Evolutionary conservation across 78 protist genomes (phyloP).

Genomic region (Dictyostelium firmibasis): DNA sequence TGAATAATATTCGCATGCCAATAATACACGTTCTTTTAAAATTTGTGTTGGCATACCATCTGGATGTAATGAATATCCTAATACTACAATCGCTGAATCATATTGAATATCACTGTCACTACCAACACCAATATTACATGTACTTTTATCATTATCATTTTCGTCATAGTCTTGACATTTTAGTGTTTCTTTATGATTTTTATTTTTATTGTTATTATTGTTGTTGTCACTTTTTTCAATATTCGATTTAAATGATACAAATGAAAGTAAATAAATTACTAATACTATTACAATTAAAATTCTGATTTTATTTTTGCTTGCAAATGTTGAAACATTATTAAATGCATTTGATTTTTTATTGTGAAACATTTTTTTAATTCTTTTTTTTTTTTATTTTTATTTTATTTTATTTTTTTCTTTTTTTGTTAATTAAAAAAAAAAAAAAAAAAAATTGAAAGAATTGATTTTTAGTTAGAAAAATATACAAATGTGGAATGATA

Average conservation of each 20-base stretch:
- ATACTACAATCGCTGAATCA: slow-evolving; percentile 6
- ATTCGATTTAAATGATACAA: slow-evolving; percentile 7
- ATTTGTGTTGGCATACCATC: slow-evolving; percentile 75
- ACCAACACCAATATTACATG: no score
- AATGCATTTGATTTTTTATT: background rate
- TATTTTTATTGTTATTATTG: background rate
- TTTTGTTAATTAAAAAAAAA: background rate
- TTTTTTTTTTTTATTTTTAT: background rate
- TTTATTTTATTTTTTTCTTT: background rate
- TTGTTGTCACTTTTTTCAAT: background rate
- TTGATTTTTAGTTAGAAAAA: no score
- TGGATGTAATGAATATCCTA: slow-evolving; percentile 28
- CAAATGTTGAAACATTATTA: background rate
- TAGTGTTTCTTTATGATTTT: no score
- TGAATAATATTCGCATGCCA: background rate
- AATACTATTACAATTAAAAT: background rate
- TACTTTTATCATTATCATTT: background rate
- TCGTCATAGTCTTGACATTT: no score
- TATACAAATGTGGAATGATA: no score
- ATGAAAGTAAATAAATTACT: background rate
- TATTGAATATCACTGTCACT: background rate
- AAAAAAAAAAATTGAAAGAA: no score
- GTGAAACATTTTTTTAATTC: background rate
- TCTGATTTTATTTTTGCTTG: slow-evolving; percentile 4
- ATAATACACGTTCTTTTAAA: slow-evolving; percentile 46